These are phyloP conservation scores for Sporisorium scitamineum DNA, from an alignment of 1,284 basidiomycete species.

Conservation along the genomic window DNA sequence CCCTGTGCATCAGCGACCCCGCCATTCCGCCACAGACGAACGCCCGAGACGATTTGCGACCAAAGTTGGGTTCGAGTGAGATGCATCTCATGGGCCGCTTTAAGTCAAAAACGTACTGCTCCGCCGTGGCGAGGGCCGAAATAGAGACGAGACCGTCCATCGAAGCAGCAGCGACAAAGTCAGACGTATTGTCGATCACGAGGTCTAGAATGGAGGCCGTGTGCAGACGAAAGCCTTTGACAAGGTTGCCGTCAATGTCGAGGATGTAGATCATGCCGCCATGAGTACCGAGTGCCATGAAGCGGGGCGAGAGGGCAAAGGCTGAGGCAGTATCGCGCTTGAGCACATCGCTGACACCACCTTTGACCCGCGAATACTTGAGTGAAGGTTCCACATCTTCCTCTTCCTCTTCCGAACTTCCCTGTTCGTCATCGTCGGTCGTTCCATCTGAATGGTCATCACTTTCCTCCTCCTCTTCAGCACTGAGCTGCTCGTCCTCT, in stretches of 20 bases:
- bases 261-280: slow-evolving; percentile 89
- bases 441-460: slow-evolving; percentile 2
- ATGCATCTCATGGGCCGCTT: slow-evolving; percentile 91
- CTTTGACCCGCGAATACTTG: slow-evolving; percentile 87
- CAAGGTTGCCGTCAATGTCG: slow-evolving; percentile 81
- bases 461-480: slow-evolving; percentile 10
- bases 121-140: slow-evolving; percentile 81
- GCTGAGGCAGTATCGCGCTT: slow-evolving; percentile 78
- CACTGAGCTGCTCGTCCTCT: neutral
- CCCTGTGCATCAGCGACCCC: slow-evolving; percentile 84
- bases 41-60: slow-evolving; percentile 81
- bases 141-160: slow-evolving; percentile 95
- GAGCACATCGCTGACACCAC: slow-evolving; percentile 81
- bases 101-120: slow-evolving; percentile 90
- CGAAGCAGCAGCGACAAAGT: slow-evolving; percentile 91
- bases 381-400: slow-evolving; percentile 73
- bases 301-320: slow-evolving; percentile 74
- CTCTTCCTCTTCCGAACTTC: slow-evolving; percentile 33
- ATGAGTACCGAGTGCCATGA: slow-evolving; percentile 87
- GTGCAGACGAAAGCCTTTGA: slow-evolving; percentile 93
- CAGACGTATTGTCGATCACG: slow-evolving; percentile 83
- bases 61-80: slow-evolving; percentile 90
- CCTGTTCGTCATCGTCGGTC: slow-evolving; percentile 35
- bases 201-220: slow-evolving; percentile 89
- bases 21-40: slow-evolving; percentile 95